These are phyloP conservation scores for Pyrus communis DNA, from an alignment of 306 rosid species.

Conservation along the genomic window DNA sequence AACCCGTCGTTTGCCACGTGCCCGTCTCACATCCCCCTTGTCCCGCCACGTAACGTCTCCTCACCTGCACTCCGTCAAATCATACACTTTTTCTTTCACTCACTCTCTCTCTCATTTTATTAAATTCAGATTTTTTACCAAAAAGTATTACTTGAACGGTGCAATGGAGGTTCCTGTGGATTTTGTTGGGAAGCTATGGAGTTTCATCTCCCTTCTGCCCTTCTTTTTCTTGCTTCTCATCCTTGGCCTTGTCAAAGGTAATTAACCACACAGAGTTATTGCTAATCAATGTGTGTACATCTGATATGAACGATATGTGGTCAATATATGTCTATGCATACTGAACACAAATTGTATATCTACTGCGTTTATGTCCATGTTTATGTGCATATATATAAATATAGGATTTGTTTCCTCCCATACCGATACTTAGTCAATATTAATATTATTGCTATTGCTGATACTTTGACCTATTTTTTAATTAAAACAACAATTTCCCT, in stretches of 20 bases:
- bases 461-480: too few species aligned
- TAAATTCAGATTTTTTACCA: background rate
- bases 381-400: background rate
- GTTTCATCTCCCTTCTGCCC: conserved; percentile 54
- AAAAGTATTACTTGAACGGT: background rate
- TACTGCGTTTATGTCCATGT: background rate
- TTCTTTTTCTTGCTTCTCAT: conserved; percentile 57
- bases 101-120: background rate
- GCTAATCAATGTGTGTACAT: background rate
- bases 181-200: conserved; percentile 39
- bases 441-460: too few species aligned
- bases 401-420: background rate
- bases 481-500: too few species aligned
- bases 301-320: background rate
- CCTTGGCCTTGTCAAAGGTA: conserved; percentile 72
- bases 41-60: background rate
- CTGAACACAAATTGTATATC: too few species aligned
- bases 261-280: background rate
- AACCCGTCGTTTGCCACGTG: background rate
- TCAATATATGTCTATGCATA: too few species aligned
- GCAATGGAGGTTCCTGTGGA: conserved; percentile 38
- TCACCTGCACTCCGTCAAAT: background rate
- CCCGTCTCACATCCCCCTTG: background rate
- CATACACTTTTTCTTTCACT: background rate
- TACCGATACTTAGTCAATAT: too few species aligned